Evolutionary conservation across 495 filamentous ascomycete genomes (phyloP), one percentile per base, ranked within the genome.

Genomic region (Glutinoglossum americanum): DNA sequence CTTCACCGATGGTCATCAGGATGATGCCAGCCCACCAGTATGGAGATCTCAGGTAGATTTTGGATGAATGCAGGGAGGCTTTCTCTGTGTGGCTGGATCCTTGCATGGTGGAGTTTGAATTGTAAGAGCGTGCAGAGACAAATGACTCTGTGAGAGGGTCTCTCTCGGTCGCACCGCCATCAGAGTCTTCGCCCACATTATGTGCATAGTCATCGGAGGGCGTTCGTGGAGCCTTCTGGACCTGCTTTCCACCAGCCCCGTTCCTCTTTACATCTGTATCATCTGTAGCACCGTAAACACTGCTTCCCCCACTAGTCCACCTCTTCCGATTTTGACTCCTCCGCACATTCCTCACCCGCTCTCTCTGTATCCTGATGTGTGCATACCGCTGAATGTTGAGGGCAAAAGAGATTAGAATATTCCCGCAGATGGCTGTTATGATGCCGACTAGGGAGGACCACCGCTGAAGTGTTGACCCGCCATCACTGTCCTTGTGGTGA

Each of bases 361-460:
- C 79, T 58, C 72, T 67, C 19, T 78, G 74, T 54, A 97, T 76
- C 39, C 84, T 77, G 57, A 92, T 85, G 66, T 98, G 92, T 19
- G 89, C 89, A 66, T 96, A 96, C 55, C 93, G 85, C 67, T 97
- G 92, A 51, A 92, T 87, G 62, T 98, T 98, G 58, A 98, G 84
- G 15, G 92, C 92, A 56, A 97, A 76, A 4, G 89, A 93, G 39
- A 98, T 97, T 56, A 98, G 73, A 35, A 95, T 74, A 66, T 96
- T 97, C 35, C 92, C 92, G 51, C 78, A 73, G 65, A 98, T 88
- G 41, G 92, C 90, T 0, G 89, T 89, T 51, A 89, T 67, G 63
- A 98, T 96, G 63, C 92, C 92, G 63, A 98, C 97, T 58, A 96
- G 70, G 0, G 87, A 90, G 11, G 86, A 92, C 89, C 89, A 95